phyloP scores from a whole-genome alignment of 2,329 filamentous ascomycete genomes.

The Pseudogymnoascus sp. region DNA sequence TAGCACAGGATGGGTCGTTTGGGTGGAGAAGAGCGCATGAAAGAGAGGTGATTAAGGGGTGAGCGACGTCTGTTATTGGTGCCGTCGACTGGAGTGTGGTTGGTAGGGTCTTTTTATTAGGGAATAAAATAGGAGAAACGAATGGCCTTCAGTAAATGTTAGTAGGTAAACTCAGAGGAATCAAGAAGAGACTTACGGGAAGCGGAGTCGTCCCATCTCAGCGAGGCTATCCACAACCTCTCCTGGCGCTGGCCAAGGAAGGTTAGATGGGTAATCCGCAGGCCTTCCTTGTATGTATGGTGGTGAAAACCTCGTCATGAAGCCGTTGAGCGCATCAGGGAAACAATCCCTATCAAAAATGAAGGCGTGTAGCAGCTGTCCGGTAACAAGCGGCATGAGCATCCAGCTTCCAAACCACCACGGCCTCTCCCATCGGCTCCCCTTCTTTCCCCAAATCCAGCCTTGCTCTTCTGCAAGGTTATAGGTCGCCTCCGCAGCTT shows the following conservation, averaged over 20 bases:
- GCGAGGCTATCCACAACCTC: slow-evolving; percentile 75
- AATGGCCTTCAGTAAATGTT: slow-evolving; percentile 50
- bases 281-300: slow-evolving; percentile 73
- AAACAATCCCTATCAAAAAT: slow-evolving; percentile 71
- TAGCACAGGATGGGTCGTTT: slow-evolving; percentile 75
- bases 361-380: slow-evolving; percentile 68
- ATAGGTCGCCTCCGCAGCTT: slow-evolving; percentile 79
- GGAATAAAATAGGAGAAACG: slow-evolving; percentile 80
- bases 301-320: slow-evolving; percentile 63
- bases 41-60: slow-evolving; percentile 76
- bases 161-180: slow-evolving; percentile 7
- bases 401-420: slow-evolving; percentile 84
- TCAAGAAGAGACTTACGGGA: slow-evolving; percentile 56
- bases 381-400: slow-evolving; percentile 67
- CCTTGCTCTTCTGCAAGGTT: slow-evolving; percentile 72
- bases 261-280: slow-evolving; percentile 53
- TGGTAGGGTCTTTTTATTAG: slow-evolving; percentile 59
- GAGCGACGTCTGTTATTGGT: slow-evolving; percentile 74
- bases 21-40: slow-evolving; percentile 89
- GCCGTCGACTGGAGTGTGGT: slow-evolving; percentile 58
- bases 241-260: slow-evolving; percentile 67
- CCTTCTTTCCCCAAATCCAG: slow-evolving; percentile 53
- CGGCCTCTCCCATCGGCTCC: slow-evolving; percentile 54
- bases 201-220: slow-evolving; percentile 71
- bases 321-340: slow-evolving; percentile 48